Base-by-base conservation (phyloP, 768 basidiomycete species). In the Collybia mongolica region DNA sequence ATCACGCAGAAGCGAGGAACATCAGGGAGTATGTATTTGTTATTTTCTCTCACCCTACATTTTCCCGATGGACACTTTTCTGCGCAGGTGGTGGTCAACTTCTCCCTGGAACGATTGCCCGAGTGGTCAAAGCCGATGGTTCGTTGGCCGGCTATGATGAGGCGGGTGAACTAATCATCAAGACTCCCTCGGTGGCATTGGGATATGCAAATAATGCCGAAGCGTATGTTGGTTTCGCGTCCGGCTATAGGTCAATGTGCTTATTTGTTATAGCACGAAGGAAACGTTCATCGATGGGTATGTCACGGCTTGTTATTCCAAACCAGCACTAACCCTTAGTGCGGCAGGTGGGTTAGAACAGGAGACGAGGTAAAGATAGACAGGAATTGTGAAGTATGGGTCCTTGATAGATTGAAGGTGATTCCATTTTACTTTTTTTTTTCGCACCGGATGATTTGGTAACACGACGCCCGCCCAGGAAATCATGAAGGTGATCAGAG, bases 271-370 rank as follows among this genome's bases (percentile, higher is more conserved):
- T 41, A 88, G 87, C 32, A 88, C 86, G 4, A 77, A 72, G 49
- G 84, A 88, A 53, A 84, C 83, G 0, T 90, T 88, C 59, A 54
- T 81, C 11, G 74, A 87, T 53, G 86, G 87, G 82, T 85, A 53
- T 53, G 72, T 58, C 28, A 35, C 37, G 38, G 1, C 12, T 3
- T 47, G 14, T 32, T 32, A 6, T 26, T 2, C 20, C 11, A 24
- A 35, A 9, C 26, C 23, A 29, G 18, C n/a, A 23, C 37, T 51
- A 3, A 59, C 28, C 23, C 49, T n/a, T 54, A 22, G 7, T 22
- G 50, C n/a, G 15, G 6, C 35, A 84, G 85, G 32, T 89, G 84
- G 86, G 71, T 88, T 2, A 73, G 72, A 45, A 88, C 87, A 0
- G 88, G 86, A 1, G 86, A 88, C 55, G 80, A 85, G 60, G 85